phyloP scores from a whole-genome alignment of 495 filamentous ascomycete genomes.

The Penicillium bovifimosum region DNA sequence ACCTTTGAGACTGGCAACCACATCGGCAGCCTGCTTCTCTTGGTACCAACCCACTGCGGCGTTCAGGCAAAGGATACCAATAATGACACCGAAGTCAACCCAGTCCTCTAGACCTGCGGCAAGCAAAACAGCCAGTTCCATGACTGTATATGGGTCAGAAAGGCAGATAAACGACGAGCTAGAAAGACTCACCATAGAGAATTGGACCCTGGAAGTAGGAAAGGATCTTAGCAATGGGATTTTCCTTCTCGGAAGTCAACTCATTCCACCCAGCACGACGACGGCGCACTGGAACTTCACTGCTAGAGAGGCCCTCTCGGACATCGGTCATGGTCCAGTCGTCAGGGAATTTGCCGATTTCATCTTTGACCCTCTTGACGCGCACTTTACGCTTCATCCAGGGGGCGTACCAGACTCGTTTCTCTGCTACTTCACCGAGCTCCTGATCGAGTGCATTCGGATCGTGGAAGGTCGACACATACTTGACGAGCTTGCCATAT shows the following conservation, averaged over 20 bases:
- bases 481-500: constrained; percentile 55
- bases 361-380: constrained; percentile 29
- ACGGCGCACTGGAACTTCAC: constrained; percentile 53
- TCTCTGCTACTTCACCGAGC: constrained; percentile 27
- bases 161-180: neutral
- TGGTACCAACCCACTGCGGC: constrained; percentile 77
- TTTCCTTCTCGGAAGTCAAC: constrained; percentile 66
- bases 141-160: constrained; percentile 49
- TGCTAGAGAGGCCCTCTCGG: constrained; percentile 49
- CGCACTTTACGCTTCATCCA: constrained; percentile 55
- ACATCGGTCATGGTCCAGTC: constrained; percentile 72
- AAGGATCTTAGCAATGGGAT: constrained; percentile 64
- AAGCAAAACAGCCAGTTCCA: constrained; percentile 73
- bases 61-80: constrained; percentile 71
- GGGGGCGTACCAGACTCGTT: constrained; percentile 47
- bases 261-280: constrained; percentile 66
- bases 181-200: constrained; percentile 59
- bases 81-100: constrained; percentile 81
- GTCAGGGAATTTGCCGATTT: constrained; percentile 49
- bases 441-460: constrained; percentile 24
- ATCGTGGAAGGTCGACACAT: constrained; percentile 59
- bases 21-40: constrained; percentile 77
- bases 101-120: constrained; percentile 71
- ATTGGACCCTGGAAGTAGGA: constrained; percentile 75
- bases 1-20: constrained; percentile 72